Percentiles rank a stretch among this genome's conserved stretches.
Evolutionary conservation across 768 basidiomycete genomes (phyloP).

Genomic region (Agaricus sinodeliciosus): DNA sequence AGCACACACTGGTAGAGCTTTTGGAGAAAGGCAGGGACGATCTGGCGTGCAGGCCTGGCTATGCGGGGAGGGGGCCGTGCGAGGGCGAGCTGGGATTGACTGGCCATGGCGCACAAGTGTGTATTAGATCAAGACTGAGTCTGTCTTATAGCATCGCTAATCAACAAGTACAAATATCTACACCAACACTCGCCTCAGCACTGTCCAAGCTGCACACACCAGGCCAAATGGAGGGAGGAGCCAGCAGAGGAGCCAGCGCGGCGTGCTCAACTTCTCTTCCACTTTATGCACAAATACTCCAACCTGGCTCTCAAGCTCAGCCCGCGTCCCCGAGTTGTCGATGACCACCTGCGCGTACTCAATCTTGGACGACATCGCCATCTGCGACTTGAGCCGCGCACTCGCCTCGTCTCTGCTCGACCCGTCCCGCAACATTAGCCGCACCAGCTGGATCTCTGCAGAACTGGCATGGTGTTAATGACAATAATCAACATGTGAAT

Average conservation of each 20-base stretch:
- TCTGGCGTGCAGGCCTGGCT: conserved; percentile 30
- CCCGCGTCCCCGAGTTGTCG: conserved; percentile 78
- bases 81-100: conserved; percentile 55
- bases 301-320: conserved; percentile 58
- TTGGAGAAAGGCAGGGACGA: conserved; percentile 78
- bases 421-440: conserved; percentile 72
- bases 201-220: conserved; percentile 12
- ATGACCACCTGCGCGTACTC: conserved; percentile 80
- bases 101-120: conserved; percentile 33
- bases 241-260: conserved; percentile 53
- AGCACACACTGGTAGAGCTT: conserved; percentile 96
- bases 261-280: conserved; percentile 43
- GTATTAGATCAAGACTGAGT: no score
- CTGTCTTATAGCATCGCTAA: neutral
- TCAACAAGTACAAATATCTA: conserved; percentile 1
- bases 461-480: no score
- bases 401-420: conserved; percentile 62
- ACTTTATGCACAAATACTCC: conserved; percentile 37
- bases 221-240: conserved; percentile 49
- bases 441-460: conserved; percentile 72
- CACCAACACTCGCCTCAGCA: neutral
- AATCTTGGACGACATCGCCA: conserved; percentile 74
- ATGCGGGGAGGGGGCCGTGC: conserved; percentile 31
- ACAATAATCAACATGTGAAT: no score
- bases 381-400: conserved; percentile 72